Conservation (phyloP, 83 land plant genomes). For the Picea engelmannii region DNA sequence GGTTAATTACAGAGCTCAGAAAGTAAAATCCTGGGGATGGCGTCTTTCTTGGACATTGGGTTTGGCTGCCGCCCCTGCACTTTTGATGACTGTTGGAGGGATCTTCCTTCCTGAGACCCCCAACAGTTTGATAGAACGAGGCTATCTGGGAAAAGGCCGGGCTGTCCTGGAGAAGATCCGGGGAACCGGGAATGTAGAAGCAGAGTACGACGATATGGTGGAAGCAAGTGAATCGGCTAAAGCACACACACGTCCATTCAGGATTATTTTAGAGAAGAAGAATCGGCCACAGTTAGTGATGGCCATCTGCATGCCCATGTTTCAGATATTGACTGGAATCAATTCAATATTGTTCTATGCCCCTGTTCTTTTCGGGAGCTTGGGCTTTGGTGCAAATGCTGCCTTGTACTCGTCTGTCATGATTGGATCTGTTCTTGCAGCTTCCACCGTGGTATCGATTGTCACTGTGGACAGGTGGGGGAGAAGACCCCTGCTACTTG, state of each 20-base stretch:
- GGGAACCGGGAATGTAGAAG: conserved; percentile 48
- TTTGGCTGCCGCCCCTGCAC: conserved; percentile 58
- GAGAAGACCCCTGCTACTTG: conserved; percentile 41
- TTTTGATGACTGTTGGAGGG: conserved; percentile 66
- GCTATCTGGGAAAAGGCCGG: conserved; percentile 35
- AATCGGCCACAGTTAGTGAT: conserved; percentile 70
- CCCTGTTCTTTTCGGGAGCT: conserved; percentile 60
- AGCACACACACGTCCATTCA: conserved; percentile 53
- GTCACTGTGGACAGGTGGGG: conserved; percentile 61
- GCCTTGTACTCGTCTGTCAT: conserved; percentile 64
- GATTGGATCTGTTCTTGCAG: conserved; percentile 60
- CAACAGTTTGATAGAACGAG: conserved; percentile 65
- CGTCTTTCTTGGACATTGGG: conserved; percentile 49
- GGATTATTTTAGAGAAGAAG: conserved; percentile 50
- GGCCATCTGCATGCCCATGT: conserved; percentile 72
- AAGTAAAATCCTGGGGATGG: conserved; percentile 54
- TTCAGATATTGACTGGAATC: conserved; percentile 72
- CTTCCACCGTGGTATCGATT: conserved; percentile 58
- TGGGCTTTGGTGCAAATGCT: conserved; percentile 68
- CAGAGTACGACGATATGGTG: conserved; percentile 61
- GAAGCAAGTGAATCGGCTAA: conserved; percentile 66
- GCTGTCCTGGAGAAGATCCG: conserved; percentile 50
- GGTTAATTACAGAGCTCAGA: conserved; percentile 66
- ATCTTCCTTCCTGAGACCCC: conserved; percentile 69
- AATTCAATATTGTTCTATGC: conserved; percentile 77